A percentile compares a stretch with the other conserved stretches of the same genome.
These are phyloP conservation scores for Suhomyces maxii DNA, from an alignment of 1,139 yeast species.

Conservation along the genomic window DNA sequence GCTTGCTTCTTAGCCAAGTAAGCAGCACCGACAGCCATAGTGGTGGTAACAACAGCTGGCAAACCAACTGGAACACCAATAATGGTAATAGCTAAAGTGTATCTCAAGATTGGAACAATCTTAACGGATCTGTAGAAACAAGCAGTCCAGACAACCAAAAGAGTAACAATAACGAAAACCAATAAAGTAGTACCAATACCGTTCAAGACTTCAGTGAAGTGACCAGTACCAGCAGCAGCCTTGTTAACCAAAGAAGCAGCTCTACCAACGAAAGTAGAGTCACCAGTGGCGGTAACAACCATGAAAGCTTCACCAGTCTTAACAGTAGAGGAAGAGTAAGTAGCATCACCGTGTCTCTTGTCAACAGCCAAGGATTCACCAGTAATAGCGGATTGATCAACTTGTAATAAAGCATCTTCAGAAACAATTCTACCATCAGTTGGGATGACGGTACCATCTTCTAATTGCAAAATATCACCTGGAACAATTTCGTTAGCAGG, in stretches of 20 bases:
- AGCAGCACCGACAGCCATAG: conserved; percentile 99
- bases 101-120: conserved; percentile 89
- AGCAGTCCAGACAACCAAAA: conserved; percentile 89
- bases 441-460: conserved; percentile 93
- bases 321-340: conserved; percentile 93
- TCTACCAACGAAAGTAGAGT: conserved; percentile 88
- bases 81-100: conserved; percentile 93
- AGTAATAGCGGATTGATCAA: conserved; percentile 97
- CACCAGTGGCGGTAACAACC: conserved; percentile 97
- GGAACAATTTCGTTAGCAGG: conserved; percentile 85
- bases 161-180: conserved; percentile 84
- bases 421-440: conserved; percentile 94
- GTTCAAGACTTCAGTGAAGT: conserved; percentile 95
- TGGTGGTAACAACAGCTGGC: conserved; percentile 99
- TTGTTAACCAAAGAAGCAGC: conserved; percentile 96
- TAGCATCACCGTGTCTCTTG: conserved; percentile 84
- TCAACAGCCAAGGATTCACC: conserved; percentile 98
- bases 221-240: conserved; percentile 93
- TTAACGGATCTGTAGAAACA: conserved; percentile 92
- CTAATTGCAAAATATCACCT: conserved; percentile 89
- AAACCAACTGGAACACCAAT: conserved; percentile 99
- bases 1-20: conserved; percentile 98
- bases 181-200: conserved; percentile 94
- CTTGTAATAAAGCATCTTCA: conserved; percentile 86
- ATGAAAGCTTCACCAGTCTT: conserved; percentile 97